Evolutionary conservation across 305 asterid genomes (phyloP).

Genomic region (Fraxinus latifolia): DNA sequence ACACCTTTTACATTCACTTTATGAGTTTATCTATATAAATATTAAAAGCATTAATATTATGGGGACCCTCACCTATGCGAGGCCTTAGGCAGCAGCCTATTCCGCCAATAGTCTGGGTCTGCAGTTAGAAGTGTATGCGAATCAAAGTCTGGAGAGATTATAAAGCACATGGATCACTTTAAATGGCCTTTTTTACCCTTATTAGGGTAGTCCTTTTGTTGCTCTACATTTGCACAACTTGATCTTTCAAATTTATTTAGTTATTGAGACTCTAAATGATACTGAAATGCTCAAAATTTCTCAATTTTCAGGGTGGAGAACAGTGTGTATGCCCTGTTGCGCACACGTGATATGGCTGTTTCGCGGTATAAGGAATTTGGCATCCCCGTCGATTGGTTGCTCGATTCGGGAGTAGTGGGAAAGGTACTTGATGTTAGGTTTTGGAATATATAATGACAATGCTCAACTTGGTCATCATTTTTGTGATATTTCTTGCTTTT

Average conservation of each 20-base stretch:
- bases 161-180: conserved; percentile 2
- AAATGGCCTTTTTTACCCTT: neutral
- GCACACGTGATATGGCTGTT: conserved; percentile 90
- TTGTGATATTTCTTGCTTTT: neutral
- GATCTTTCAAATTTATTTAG: neutral
- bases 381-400: conserved; percentile 88
- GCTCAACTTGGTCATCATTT: neutral
- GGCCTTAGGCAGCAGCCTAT: neutral
- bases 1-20: neutral
- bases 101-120: neutral
- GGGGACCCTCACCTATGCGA: neutral
- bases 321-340: conserved; percentile 75
- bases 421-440: conserved; percentile 45
- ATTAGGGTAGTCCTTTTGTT: neutral
- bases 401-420: conserved; percentile 88
- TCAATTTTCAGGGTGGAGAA: conserved; percentile 66
- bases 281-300: neutral
- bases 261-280: neutral
- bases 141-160: neutral
- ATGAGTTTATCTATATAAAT: neutral
- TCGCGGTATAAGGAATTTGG: conserved; percentile 90
- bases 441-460: neutral
- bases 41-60: neutral
- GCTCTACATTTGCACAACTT: neutral
- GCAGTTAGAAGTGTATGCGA: neutral